Evolutionary conservation across 768 basidiomycete genomes (phyloP).

Genomic region (Termitomyces sp.): DNA sequence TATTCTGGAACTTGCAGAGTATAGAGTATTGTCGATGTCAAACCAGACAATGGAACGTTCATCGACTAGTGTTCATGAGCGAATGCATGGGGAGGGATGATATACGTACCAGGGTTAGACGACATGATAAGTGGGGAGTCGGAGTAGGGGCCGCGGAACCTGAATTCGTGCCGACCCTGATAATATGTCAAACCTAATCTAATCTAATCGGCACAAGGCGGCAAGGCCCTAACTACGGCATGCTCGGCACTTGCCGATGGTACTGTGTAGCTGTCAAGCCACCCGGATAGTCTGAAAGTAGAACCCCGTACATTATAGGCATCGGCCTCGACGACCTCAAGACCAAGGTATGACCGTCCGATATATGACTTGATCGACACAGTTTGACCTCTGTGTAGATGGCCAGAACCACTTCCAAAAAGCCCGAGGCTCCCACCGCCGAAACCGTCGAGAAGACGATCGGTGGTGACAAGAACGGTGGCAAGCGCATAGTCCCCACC

Average conservation of each 20-base stretch:
- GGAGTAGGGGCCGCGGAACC: neutral
- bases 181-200: conserved; percentile 19
- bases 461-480: conserved; percentile 88
- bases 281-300: conserved; percentile 25
- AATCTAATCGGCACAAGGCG: conserved; percentile 2
- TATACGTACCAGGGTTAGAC: conserved; percentile 3
- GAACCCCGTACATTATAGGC: conserved; percentile 32
- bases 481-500: conserved; percentile 81
- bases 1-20: conserved; percentile 70
- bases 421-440: conserved; percentile 59
- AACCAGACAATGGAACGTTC: conserved; percentile 66
- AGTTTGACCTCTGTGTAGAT: conserved; percentile 35
- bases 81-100: neutral
- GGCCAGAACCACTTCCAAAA: conserved; percentile 83
- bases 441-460: conserved; percentile 75
- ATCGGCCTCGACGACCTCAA: conserved; percentile 48
- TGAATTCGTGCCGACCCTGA: neutral
- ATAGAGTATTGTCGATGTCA: conserved; percentile 87
- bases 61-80: conserved; percentile 28
- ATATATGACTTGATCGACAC: neutral
- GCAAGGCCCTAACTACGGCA: neutral
- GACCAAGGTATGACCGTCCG: conserved; percentile 36
- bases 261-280: conserved; percentile 44
- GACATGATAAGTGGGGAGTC: conserved; percentile 5
- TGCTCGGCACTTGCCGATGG: conserved; percentile 29